A percentile compares a stretch with the other conserved stretches of the same genome.
Evolutionary conservation across 1,284 basidiomycete genomes (phyloP).

Genomic region (Fomitopsis schrenkii): DNA sequence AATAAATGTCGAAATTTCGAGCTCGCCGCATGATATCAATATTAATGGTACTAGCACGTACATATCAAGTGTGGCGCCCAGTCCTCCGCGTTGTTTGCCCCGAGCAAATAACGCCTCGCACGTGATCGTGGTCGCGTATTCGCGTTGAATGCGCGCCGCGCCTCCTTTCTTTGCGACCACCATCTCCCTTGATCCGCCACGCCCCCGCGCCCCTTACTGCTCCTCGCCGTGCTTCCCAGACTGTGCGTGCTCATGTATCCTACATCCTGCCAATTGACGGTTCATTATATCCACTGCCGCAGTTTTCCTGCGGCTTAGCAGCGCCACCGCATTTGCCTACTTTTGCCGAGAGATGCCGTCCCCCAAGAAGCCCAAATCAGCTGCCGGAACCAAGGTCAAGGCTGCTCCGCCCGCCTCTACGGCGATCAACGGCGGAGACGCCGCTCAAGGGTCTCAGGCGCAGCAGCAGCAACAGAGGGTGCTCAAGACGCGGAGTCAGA

Average conservation of each 20-base stretch:
- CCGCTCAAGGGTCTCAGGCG: slow-evolving; percentile 34
- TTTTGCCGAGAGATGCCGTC: slow-evolving; percentile 8
- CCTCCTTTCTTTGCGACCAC: background rate
- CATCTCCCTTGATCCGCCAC: background rate
- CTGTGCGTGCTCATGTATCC: too few relatives aligned
- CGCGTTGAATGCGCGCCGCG: background rate
- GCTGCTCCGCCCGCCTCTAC: slow-evolving; percentile 19
- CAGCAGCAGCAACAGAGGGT: slow-evolving; percentile 22
- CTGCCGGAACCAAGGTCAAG: slow-evolving; percentile 14
- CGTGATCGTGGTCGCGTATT: slow-evolving; percentile 1
- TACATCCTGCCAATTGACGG: too few relatives aligned
- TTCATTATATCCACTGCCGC: too few relatives aligned
- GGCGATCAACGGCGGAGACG: slow-evolving; percentile 20
- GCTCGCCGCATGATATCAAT: too few relatives aligned
- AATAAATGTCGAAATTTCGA: too few relatives aligned
- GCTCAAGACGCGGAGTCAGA: slow-evolving; percentile 75
- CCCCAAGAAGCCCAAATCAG: slow-evolving; percentile 16
- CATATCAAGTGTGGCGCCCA: too few relatives aligned
- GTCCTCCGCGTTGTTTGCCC: background rate
- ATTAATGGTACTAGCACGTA: too few relatives aligned
- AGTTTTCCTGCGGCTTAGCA: background rate
- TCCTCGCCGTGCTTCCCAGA: background rate
- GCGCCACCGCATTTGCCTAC: background rate
- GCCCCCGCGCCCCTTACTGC: background rate
- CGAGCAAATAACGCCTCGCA: background rate